Conservation (phyloP, 1,284 basidiomycete species). For the Puccinia horiana region DNA sequence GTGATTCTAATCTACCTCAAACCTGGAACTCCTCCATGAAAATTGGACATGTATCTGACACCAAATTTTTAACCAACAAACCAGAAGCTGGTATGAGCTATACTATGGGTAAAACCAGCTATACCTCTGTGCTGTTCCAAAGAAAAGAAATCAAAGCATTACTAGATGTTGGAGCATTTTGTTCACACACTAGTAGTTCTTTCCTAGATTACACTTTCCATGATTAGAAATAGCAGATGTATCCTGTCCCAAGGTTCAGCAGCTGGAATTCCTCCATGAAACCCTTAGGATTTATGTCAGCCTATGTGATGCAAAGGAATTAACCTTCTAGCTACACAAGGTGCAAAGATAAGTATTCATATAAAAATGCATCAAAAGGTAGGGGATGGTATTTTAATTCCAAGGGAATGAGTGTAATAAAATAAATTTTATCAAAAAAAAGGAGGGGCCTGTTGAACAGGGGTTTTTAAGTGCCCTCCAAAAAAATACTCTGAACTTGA, state of each 20-base stretch:
- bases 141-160: neutral
- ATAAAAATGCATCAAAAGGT: too few relatives aligned
- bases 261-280: slow-evolving; percentile 15
- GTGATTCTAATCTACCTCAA: neutral
- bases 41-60: slow-evolving; percentile 2
- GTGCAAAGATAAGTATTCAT: too few relatives aligned
- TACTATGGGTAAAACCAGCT: neutral
- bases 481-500: too few relatives aligned
- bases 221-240: neutral
- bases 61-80: neutral
- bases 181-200: neutral
- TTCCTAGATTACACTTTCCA: neutral
- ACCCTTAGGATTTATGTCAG: neutral
- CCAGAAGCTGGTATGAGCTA: neutral
- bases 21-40: neutral
- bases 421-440: too few relatives aligned
- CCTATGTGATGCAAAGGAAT: too few relatives aligned
- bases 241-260: neutral
- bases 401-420: too few relatives aligned
- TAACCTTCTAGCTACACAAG: too few relatives aligned
- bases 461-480: too few relatives aligned
- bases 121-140: neutral
- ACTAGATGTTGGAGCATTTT: slow-evolving; percentile 12
- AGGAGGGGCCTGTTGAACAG: too few relatives aligned
- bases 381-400: too few relatives aligned